A percentile compares a stretch with the other conserved stretches of the same genome.
Evolutionary conservation across 2,329 filamentous ascomycete species (phyloP).

Genomic region (Didymella arachidicola): DNA sequence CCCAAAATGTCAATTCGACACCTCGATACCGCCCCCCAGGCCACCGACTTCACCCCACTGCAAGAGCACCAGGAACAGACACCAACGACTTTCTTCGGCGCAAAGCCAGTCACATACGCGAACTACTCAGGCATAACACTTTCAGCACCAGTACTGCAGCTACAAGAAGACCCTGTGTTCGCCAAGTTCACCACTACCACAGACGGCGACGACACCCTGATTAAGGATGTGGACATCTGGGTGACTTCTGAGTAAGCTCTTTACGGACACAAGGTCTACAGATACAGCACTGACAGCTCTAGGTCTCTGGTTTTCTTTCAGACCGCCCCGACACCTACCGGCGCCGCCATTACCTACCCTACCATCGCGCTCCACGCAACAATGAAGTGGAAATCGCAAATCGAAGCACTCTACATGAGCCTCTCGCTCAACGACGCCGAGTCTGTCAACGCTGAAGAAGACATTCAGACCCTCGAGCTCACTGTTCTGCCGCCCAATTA

Average conservation of each 20-base stretch:
- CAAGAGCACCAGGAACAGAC: constrained; percentile 76
- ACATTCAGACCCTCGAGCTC: constrained; percentile 70
- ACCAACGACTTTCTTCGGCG: constrained; percentile 73
- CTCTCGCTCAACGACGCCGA: constrained; percentile 60
- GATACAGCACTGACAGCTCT: constrained; percentile 6
- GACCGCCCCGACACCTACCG: constrained; percentile 59
- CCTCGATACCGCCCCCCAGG: constrained; percentile 64
- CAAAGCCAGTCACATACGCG: constrained; percentile 74
- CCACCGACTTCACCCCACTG: constrained; percentile 69
- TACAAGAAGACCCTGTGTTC: constrained; percentile 57
- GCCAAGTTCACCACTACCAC: constrained; percentile 53
- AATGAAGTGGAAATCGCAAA: constrained; percentile 61
- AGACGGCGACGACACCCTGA: constrained; percentile 39
- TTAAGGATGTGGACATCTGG: constrained; percentile 56
- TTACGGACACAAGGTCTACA: not conserved
- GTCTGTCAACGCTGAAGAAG: constrained; percentile 66
- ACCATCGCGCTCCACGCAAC: constrained; percentile 78
- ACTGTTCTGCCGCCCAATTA: constrained; percentile 65
- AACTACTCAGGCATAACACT: constrained; percentile 66
- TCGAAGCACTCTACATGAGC: constrained; percentile 49
- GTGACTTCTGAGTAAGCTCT: constrained; percentile 55
- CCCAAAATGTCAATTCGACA: constrained; percentile 54
- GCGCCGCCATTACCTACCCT: constrained; percentile 76
- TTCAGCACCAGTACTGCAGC: constrained; percentile 64
- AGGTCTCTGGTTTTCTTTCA: constrained; percentile 71